Percentiles rank a stretch among this genome's conserved stretches.
Conservation (phyloP, 306 rosid species). For the Quillaja saponaria region DNA sequence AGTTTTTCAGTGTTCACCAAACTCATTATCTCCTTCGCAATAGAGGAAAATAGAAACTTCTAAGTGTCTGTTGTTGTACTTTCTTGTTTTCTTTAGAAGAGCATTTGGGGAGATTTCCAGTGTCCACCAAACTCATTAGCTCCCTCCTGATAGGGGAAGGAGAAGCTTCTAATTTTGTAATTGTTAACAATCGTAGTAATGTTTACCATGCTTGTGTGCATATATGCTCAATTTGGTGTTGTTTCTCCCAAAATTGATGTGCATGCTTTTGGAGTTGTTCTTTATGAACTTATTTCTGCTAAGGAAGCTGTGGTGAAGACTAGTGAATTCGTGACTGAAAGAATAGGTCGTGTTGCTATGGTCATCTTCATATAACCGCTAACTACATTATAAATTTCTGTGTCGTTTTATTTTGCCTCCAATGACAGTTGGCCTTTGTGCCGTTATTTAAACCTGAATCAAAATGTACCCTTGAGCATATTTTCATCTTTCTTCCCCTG, state of each 20-base stretch:
- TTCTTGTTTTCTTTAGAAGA: too few species aligned
- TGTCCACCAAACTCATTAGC: not conserved
- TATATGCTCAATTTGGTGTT: constrained; percentile 86
- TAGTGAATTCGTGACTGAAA: constrained; percentile 45
- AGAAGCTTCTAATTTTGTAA: not conserved
- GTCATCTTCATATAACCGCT: constrained; percentile 39
- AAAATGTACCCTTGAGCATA: not conserved
- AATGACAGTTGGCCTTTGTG: not conserved
- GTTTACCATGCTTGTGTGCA: constrained; percentile 27
- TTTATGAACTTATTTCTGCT: constrained; percentile 87
- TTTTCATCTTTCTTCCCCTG: not conserved
- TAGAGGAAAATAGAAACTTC: not conserved
- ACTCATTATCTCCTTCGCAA: not conserved
- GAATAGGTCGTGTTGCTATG: constrained; percentile 75
- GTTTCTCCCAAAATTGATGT: constrained; percentile 85
- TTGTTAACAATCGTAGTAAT: constrained; percentile 1
- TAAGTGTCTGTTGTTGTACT: not conserved
- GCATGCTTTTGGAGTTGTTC: constrained; percentile 87
- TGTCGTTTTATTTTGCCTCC: not conserved
- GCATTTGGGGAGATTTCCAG: too few species aligned
- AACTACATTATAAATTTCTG: not conserved
- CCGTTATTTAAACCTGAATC: not conserved
- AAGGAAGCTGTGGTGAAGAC: constrained; percentile 68
- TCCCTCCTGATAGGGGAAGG: not conserved
- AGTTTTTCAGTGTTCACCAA: not conserved